Conservation (phyloP, 768 basidiomycete species). For the Mycena alexandri region DNA sequence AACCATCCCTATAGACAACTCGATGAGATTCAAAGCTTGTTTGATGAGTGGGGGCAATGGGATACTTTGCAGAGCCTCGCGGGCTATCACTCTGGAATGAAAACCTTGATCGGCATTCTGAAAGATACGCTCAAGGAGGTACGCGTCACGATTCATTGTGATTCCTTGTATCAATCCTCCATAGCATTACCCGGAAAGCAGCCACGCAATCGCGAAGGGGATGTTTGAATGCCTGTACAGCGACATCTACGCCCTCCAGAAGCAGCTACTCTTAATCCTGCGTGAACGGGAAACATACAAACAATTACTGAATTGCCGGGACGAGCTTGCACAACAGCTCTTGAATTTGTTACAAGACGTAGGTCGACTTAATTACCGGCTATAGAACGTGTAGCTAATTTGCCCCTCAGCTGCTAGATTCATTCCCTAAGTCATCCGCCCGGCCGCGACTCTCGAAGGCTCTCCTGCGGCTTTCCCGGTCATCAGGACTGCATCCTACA, state of each 20-base stretch:
- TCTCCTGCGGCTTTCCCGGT: constrained; percentile 27
- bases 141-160: neutral
- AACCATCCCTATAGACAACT: neutral
- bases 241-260: constrained; percentile 19
- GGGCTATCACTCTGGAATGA: constrained; percentile 16
- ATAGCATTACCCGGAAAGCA: neutral
- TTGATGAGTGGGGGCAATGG: constrained; percentile 15
- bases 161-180: neutral
- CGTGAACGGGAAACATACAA: constrained; percentile 12
- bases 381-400: neutral
- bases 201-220: constrained; percentile 4
- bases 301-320: constrained; percentile 17
- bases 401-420: constrained; percentile 23
- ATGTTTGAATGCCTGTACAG: constrained; percentile 11
- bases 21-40: constrained; percentile 3
- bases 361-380: neutral
- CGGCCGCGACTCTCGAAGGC: constrained; percentile 29
- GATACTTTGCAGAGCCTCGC: constrained; percentile 18
- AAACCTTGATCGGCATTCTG: constrained; percentile 13
- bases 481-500: constrained; percentile 30
- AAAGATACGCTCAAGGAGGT: constrained; percentile 13
- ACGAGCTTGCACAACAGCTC: constrained; percentile 21
- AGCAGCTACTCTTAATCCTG: constrained; percentile 14
- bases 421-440: constrained; percentile 17
- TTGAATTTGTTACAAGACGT: constrained; percentile 35